A percentile compares a stretch with the other conserved stretches of the same genome.
phyloP scores from a whole-genome alignment of 2,329 filamentous ascomycete genomes.

The Pseudogymnoascus sp. region DNA sequence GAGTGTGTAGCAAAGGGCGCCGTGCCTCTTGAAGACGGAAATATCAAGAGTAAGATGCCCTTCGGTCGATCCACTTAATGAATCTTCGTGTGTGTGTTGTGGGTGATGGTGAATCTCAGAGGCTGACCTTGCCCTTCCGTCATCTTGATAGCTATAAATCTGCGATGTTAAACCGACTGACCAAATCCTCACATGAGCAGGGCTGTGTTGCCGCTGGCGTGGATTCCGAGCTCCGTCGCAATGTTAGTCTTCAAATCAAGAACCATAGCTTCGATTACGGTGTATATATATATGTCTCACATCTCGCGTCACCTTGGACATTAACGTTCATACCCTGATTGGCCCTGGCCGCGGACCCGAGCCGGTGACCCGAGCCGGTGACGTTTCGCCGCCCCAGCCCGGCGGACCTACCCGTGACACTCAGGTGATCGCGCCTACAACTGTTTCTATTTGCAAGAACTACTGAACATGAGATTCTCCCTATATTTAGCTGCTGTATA shows the following conservation, averaged over 20 bases:
- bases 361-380: neutral
- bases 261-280: neutral
- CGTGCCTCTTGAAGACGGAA: constrained; percentile 24
- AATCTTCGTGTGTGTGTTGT: constrained; percentile 28
- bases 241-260: neutral
- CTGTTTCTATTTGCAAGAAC: neutral
- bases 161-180: neutral
- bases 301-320: neutral
- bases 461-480: neutral
- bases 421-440: neutral
- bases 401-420: neutral
- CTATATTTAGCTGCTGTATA: neutral
- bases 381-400: neutral
- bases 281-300: neutral
- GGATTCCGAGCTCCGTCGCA: neutral
- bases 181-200: constrained; percentile 1
- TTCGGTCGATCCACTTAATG: constrained; percentile 26
- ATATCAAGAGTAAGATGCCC: constrained; percentile 25
- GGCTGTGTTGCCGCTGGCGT: neutral
- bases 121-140: constrained; percentile 12
- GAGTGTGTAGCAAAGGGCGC: constrained; percentile 22
- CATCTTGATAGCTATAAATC: constrained; percentile 13
- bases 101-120: constrained; percentile 25
- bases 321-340: neutral
- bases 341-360: neutral